These are phyloP conservation scores for Leishmania turanica DNA, from an alignment of 208 protist species.

Conservation along the genomic window DNA sequence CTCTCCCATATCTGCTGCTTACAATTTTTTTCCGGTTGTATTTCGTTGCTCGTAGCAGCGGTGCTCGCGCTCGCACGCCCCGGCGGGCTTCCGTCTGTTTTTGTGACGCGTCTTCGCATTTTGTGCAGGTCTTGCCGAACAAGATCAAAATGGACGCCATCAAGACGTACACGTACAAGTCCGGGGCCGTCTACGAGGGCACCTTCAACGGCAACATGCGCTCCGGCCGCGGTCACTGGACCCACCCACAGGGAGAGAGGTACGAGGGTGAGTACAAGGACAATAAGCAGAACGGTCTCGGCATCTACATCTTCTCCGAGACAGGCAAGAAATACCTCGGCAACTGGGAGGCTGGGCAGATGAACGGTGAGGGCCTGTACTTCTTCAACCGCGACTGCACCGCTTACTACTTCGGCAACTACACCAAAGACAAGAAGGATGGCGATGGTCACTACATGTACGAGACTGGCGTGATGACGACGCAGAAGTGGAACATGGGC, in stretches of 20 bases:
- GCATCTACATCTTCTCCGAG: conserved; percentile 73
- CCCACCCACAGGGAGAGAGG: conserved; percentile 73
- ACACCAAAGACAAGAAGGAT: conserved; percentile 84
- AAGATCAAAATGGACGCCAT: conserved; percentile 36
- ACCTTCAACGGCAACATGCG: conserved; percentile 77
- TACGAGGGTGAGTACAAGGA: conserved; percentile 91
- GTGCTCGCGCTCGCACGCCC: background rate
- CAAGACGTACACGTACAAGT: conserved; percentile 86
- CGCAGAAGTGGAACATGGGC: conserved; percentile 76
- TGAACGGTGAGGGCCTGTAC: conserved; percentile 88
- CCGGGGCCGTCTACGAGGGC: conserved; percentile 89
- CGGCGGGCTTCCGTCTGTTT: background rate
- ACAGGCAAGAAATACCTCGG: conserved; percentile 85
- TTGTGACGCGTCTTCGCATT: background rate
- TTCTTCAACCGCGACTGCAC: conserved; percentile 69
- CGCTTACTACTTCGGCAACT: conserved; percentile 76
- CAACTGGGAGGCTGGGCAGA: conserved; percentile 75
- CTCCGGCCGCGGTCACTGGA: conserved; percentile 79
- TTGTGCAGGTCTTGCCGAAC: background rate
- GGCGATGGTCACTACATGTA: conserved; percentile 85
- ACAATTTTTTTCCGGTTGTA: background rate
- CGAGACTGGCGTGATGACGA: conserved; percentile 82
- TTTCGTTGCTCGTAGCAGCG: background rate
- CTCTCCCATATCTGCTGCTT: background rate
- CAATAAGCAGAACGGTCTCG: conserved; percentile 86